phyloP scores from a whole-genome alignment of 2,329 filamentous ascomycete species.

The Taxawa tesnikishii region DNA sequence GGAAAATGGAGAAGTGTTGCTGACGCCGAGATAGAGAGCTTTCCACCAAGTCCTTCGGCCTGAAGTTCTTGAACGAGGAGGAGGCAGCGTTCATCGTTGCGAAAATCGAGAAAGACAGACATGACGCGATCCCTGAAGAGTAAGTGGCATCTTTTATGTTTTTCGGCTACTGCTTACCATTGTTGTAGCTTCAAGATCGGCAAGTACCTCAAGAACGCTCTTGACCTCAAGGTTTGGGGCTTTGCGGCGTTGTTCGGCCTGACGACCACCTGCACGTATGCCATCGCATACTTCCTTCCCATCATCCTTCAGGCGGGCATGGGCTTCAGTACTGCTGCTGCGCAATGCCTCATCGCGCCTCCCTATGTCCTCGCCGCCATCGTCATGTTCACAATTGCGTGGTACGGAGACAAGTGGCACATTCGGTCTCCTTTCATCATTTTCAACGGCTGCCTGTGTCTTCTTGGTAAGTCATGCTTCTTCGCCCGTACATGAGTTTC shows the following conservation, averaged over 20 bases:
- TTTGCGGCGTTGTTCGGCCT: conserved; percentile 44
- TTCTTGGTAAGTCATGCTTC: too few relatives aligned
- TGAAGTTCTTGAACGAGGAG: conserved; percentile 31
- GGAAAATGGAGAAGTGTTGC: too few relatives aligned
- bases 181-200: conserved; percentile 33
- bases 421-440: conserved; percentile 21
- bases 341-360: too few relatives aligned
- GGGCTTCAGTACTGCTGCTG: conserved; percentile 17
- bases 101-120: conserved; percentile 39
- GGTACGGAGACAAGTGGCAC: conserved; percentile 19
- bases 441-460: conserved; percentile 19
- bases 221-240: conserved; percentile 42
- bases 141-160: too few relatives aligned
- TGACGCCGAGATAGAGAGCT: too few relatives aligned
- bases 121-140: conserved; percentile 36
- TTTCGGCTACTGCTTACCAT: too few relatives aligned
- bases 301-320: conserved; percentile 23
- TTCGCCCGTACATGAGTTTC: too few relatives aligned
- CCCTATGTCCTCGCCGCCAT: conserved; percentile 19
- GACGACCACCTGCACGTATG: conserved; percentile 44
- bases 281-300: conserved; percentile 23
- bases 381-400: conserved; percentile 17
- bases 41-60: conserved; percentile 11
- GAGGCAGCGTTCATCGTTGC: conserved; percentile 38
- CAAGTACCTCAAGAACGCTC: conserved; percentile 34